phyloP scores from a whole-genome alignment of 1,284 basidiomycete genomes.

The Ceratobasidium sp. region DNA sequence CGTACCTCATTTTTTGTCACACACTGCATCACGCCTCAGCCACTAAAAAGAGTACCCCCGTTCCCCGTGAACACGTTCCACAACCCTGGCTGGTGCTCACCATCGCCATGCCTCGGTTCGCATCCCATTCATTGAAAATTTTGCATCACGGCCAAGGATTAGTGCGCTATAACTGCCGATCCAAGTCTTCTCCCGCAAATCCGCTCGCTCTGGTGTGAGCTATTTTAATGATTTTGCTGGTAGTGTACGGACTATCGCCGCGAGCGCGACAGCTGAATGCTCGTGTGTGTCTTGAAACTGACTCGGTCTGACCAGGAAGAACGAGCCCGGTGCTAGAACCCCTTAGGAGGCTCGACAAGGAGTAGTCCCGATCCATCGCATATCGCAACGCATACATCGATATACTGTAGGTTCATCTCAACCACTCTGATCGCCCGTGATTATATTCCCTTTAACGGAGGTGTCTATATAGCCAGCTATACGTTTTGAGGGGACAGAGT shows the following conservation, averaged over 20 bases:
- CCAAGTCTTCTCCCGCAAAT: not conserved
- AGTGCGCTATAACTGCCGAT: not conserved
- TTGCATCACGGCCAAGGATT: not conserved
- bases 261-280: not conserved
- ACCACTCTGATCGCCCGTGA: not conserved
- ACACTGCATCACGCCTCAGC: not conserved
- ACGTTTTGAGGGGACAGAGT: not conserved
- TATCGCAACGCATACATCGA: conserved; percentile 14
- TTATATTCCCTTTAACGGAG: not conserved
- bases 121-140: not conserved
- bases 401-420: too few species aligned
- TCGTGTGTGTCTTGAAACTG: not conserved
- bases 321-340: conserved; percentile 9
- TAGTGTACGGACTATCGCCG: conserved; percentile 4
- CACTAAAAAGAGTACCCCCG: not conserved
- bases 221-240: not conserved
- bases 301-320: not conserved
- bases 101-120: conserved; percentile 7
- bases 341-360: not conserved
- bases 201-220: conserved; percentile 2
- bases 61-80: conserved; percentile 1
- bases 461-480: not conserved
- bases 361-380: not conserved
- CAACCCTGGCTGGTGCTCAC: not conserved
- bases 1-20: not conserved